Conservation (phyloP, 306 rosid genomes). For the Sesbania bispinosa region DNA sequence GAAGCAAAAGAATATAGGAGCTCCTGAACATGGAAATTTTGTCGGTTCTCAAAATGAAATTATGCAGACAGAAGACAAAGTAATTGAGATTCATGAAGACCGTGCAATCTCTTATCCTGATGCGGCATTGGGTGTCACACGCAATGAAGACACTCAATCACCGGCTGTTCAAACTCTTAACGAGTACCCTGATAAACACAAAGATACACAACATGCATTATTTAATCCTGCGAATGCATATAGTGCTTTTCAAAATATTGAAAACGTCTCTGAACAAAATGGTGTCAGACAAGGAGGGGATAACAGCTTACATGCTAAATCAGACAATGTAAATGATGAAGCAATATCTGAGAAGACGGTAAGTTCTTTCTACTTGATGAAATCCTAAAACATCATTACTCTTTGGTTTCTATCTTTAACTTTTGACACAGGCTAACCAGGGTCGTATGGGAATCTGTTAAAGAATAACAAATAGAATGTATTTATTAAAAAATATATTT, state of each 20-base stretch:
- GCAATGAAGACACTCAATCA: conserved; percentile 39
- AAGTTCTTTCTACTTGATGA: conserved; percentile 41
- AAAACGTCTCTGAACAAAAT: conserved; percentile 36
- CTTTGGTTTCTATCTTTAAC: conserved; percentile 1
- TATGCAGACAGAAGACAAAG: conserved; percentile 53
- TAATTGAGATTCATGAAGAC: conserved; percentile 72
- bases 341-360: conserved; percentile 57
- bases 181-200: conserved; percentile 33
- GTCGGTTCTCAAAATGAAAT: conserved; percentile 41
- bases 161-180: conserved; percentile 29
- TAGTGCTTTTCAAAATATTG: conserved; percentile 37
- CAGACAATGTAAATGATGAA: conserved; percentile 42
- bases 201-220: conserved; percentile 40
- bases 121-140: conserved; percentile 21
- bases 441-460: no score
- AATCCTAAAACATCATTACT: background rate
- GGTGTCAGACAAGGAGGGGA: conserved; percentile 34
- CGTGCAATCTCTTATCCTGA: conserved; percentile 41
- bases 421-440: no score
- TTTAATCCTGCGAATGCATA: conserved; percentile 28
- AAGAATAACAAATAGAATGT: background rate
- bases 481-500: background rate
- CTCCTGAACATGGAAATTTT: conserved; percentile 32
- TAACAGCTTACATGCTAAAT: conserved; percentile 30
- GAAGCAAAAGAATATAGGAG: conserved; percentile 38